Evolutionary conservation across 805 yeast species (phyloP).

Genomic region (Nakazawaea ernobii): DNA sequence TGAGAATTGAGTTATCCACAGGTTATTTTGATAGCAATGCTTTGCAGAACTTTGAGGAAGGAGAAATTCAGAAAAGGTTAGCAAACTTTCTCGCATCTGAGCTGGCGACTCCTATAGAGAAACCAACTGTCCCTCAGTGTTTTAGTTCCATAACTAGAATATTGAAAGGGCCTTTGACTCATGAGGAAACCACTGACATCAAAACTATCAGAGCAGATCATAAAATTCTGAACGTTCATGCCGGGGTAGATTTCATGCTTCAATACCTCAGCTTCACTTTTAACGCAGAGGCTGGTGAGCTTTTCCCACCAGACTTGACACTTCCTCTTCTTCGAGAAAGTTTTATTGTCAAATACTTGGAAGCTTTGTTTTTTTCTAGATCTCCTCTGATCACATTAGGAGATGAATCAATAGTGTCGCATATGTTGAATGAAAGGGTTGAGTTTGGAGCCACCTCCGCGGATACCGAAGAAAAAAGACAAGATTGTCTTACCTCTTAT

Average conservation of each 20-base stretch:
- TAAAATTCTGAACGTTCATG: slow-evolving; percentile 46
- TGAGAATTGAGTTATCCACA: slow-evolving; percentile 6
- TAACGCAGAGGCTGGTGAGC: slow-evolving; percentile 22
- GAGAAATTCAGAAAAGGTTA: slow-evolving; percentile 48
- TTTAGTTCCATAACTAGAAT: slow-evolving; percentile 56
- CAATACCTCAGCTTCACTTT: slow-evolving; percentile 39
- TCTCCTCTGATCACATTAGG: slow-evolving; percentile 6
- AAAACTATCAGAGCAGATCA: slow-evolving; percentile 52
- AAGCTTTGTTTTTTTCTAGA: slow-evolving; percentile 24
- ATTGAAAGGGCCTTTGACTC: slow-evolving; percentile 58
- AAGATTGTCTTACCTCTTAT: slow-evolving; percentile 18
- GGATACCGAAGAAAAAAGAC: slow-evolving; percentile 6
- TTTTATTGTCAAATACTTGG: slow-evolving; percentile 48
- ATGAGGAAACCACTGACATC: slow-evolving; percentile 35
- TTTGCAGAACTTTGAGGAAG: slow-evolving; percentile 28
- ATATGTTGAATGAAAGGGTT: not conserved
- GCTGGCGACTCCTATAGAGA: slow-evolving; percentile 7
- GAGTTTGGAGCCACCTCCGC: slow-evolving; percentile 12
- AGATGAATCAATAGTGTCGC: slow-evolving; percentile 2
- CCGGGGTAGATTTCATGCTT: slow-evolving; percentile 49
- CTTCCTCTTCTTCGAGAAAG: slow-evolving; percentile 37
- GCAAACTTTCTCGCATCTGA: slow-evolving; percentile 24
- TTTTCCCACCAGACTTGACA: slow-evolving; percentile 36
- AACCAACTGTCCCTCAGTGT: slow-evolving; percentile 55
- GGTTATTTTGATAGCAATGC: slow-evolving; percentile 21